Evolutionary conservation across 306 rosid genomes (phyloP).

Genomic region (Sophora flavescens): DNA sequence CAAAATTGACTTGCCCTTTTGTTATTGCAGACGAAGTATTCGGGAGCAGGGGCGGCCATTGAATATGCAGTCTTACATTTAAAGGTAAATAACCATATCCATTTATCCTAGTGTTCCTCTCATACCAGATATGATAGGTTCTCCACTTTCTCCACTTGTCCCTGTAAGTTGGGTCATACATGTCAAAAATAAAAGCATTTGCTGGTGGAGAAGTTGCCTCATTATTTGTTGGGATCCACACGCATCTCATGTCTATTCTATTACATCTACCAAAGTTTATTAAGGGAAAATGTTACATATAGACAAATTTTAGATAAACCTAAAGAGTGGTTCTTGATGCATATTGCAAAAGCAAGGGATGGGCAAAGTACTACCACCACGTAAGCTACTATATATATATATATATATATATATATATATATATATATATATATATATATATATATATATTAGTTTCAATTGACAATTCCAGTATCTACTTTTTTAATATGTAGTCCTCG

Average conservation of each 20-base stretch:
- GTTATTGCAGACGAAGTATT: constrained; percentile 68
- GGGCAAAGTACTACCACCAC: constrained; percentile 16
- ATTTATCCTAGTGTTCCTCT: constrained; percentile 20
- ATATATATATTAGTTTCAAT: neutral
- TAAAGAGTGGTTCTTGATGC: constrained; percentile 4
- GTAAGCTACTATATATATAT: neutral
- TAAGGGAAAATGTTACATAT: neutral
- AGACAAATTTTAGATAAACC: neutral
- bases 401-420: neutral
- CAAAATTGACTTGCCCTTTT: constrained; percentile 33
- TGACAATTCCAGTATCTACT: neutral
- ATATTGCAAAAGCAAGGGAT: neutral
- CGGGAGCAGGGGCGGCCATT: constrained; percentile 97
- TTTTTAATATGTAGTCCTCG: constrained; percentile 5
- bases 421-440: neutral
- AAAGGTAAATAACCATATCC: constrained; percentile 57
- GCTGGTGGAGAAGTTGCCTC: constrained; percentile 34
- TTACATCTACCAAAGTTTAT: neutral
- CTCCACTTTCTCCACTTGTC: constrained; percentile 4
- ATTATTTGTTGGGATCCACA: constrained; percentile 48
- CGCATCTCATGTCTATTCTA: constrained; percentile 28
- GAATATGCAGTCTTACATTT: constrained; percentile 91
- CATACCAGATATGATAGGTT: neutral
- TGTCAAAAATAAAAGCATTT: constrained; percentile 27
- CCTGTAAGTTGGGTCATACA: constrained; percentile 23